Evolutionary conservation across 495 filamentous ascomycete species (phyloP).

Genomic region (Schizothecium vesticola): DNA sequence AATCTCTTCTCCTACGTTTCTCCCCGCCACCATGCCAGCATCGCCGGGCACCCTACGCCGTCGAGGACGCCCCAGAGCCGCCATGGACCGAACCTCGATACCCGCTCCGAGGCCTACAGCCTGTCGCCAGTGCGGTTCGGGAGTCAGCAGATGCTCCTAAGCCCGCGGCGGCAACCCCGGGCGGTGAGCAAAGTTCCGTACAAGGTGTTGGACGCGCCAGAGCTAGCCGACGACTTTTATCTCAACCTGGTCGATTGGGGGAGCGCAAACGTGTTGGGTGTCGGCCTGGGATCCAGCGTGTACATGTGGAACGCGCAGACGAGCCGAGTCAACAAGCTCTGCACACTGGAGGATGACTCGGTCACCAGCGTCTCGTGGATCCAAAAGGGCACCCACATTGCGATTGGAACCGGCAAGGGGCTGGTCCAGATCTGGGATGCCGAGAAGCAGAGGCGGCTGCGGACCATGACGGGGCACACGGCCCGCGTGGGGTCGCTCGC

Average conservation of each 20-base stretch:
- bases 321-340: slow-evolving; percentile 84
- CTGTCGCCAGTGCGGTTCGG: slow-evolving; percentile 84
- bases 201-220: slow-evolving; percentile 95
- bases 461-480: slow-evolving; percentile 95
- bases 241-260: slow-evolving; percentile 97
- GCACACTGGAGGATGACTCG: slow-evolving; percentile 86
- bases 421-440: slow-evolving; percentile 98
- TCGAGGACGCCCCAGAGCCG: slow-evolving; percentile 83
- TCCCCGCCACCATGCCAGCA: slow-evolving; percentile 59
- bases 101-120: slow-evolving; percentile 86
- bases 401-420: slow-evolving; percentile 90
- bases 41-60: slow-evolving; percentile 72
- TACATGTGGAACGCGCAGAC: slow-evolving; percentile 96
- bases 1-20: slow-evolving; percentile 93
- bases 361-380: slow-evolving; percentile 98
- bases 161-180: slow-evolving; percentile 78
- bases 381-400: slow-evolving; percentile 87
- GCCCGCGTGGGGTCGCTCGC: slow-evolving; percentile 85
- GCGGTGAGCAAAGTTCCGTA: slow-evolving; percentile 93
- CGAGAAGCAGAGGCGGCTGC: slow-evolving; percentile 70
- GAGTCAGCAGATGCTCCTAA: slow-evolving; percentile 86
- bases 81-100: slow-evolving; percentile 78
- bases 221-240: slow-evolving; percentile 95
- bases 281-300: slow-evolving; percentile 87
- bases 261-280: slow-evolving; percentile 86